These are phyloP conservation scores for Phalaenopsis aphrodite DNA, from an alignment of 106 monocot genomes.

Conservation along the genomic window DNA sequence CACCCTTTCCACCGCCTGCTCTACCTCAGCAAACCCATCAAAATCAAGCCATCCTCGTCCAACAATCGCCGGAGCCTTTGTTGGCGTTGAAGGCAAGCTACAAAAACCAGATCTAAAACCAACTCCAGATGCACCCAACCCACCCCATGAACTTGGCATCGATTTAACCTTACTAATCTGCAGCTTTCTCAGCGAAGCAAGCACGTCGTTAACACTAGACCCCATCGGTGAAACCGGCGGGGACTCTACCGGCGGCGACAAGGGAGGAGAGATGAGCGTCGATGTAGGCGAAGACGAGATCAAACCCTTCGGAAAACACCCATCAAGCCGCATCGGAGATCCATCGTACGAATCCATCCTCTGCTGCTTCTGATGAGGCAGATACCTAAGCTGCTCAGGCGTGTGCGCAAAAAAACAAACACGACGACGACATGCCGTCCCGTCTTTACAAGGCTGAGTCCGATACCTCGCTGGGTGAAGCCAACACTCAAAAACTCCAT, in stretches of 20 bases:
- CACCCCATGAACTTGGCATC: conserved; percentile 26
- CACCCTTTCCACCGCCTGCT: conserved; percentile 46
- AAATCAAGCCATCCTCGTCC: conserved; percentile 13
- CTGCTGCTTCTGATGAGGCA: conserved; percentile 6
- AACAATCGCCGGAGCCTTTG: neutral
- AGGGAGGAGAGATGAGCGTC: conserved; percentile 13
- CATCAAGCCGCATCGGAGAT: conserved; percentile 30
- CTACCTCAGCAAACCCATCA: conserved; percentile 7
- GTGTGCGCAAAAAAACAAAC: conserved; percentile 75
- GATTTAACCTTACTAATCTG: conserved; percentile 16
- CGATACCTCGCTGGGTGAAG: conserved; percentile 31
- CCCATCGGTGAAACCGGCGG: conserved; percentile 47
- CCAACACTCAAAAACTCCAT: conserved; percentile 19
- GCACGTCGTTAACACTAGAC: conserved; percentile 2
- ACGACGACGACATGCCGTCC: conserved; percentile 33
- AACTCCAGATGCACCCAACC: conserved; percentile 17
- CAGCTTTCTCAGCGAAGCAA: neutral
- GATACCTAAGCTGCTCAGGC: conserved; percentile 43
- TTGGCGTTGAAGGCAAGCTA: conserved; percentile 60
- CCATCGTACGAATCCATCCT: conserved; percentile 58
- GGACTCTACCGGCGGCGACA: conserved; percentile 31
- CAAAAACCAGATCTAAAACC: conserved; percentile 24
- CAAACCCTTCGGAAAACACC: conserved; percentile 11
- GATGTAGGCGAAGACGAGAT: conserved; percentile 29
- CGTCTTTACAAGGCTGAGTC: conserved; percentile 83